Conservation (phyloP, 352 stramenopile species). For the Pseudoperonospora humuli region DNA sequence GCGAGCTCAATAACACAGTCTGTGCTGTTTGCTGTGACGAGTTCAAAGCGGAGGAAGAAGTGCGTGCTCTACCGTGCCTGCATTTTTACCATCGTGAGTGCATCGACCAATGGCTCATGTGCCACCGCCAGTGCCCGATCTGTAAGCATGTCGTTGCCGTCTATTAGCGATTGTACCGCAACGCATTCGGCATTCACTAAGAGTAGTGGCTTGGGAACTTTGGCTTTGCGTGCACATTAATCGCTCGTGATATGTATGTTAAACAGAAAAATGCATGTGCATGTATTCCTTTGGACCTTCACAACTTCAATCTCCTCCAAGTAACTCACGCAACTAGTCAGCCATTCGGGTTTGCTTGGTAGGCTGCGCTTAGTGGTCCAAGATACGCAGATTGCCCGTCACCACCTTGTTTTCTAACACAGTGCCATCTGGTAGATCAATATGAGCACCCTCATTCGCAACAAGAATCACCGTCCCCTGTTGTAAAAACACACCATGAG, state of each 20-base stretch:
- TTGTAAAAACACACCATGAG: constrained; percentile 4
- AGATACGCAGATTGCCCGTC: constrained; percentile 89
- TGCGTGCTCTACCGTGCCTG: constrained; percentile 74
- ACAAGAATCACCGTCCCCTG: constrained; percentile 93
- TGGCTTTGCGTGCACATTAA: neutral
- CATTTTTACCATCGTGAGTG: constrained; percentile 88
- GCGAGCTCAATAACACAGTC: constrained; percentile 56
- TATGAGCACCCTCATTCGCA: constrained; percentile 89
- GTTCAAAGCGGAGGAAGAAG: constrained; percentile 66
- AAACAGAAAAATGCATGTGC: constrained; percentile 24
- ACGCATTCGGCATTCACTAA: constrained; percentile 3
- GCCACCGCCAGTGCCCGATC: constrained; percentile 79
- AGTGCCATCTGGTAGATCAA: constrained; percentile 89
- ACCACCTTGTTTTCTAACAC: constrained; percentile 93
- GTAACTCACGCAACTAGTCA: constrained; percentile 1
- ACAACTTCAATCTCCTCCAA: constrained; percentile 10
- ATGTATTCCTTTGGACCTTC: constrained; percentile 18
- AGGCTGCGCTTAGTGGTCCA: constrained; percentile 81
- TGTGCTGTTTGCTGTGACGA: constrained; percentile 83
- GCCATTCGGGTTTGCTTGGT: too few relatives aligned
- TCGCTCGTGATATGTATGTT: constrained; percentile 18
- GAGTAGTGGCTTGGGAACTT: constrained; percentile 7
- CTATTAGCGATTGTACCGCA: constrained; percentile 28
- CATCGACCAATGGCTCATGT: constrained; percentile 86
- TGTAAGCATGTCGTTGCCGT: constrained; percentile 81